A percentile compares a stretch with the other conserved stretches of the same genome.
phyloP scores from a whole-genome alignment of 1,139 yeast species.

The Candida tropicalis region DNA sequence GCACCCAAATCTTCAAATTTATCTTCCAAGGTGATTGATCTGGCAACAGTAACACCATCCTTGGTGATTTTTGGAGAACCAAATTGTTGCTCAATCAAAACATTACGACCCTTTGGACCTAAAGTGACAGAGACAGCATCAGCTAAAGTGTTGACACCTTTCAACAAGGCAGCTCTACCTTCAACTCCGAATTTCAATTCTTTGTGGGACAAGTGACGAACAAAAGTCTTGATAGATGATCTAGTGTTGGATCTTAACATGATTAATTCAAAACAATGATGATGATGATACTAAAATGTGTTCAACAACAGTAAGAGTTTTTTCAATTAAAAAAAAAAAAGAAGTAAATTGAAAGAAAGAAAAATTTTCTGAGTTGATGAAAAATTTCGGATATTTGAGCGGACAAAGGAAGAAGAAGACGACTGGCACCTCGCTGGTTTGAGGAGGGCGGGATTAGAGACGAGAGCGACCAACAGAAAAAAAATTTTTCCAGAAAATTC shows the following conservation, averaged over 20 bases:
- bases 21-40: constrained; percentile 81
- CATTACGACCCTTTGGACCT: constrained; percentile 99
- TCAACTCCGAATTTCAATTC: constrained; percentile 98
- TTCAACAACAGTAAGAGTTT: no score
- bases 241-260: constrained; percentile 63
- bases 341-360: neutral
- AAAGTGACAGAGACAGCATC: constrained; percentile 96
- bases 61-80: constrained; percentile 99
- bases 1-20: constrained; percentile 98
- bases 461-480: no score
- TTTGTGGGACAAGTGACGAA: constrained; percentile 78
- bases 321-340: neutral
- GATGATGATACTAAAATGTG: neutral
- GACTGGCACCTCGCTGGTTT: no score
- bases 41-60: constrained; percentile 99
- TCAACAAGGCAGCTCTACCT: constrained; percentile 94
- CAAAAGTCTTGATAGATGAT: constrained; percentile 46
- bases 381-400: constrained; percentile 2
- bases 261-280: neutral
- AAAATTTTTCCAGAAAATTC: constrained; percentile 9
- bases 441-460: no score
- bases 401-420: neutral
- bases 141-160: constrained; percentile 95
- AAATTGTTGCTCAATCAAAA: constrained; percentile 93
- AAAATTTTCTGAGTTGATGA: constrained; percentile 1